Percentiles rank a stretch among this genome's conserved stretches.
Conservation (phyloP, 228 moss, liverwort and hornwort genomes). For the Sphagnum fallax region DNA sequence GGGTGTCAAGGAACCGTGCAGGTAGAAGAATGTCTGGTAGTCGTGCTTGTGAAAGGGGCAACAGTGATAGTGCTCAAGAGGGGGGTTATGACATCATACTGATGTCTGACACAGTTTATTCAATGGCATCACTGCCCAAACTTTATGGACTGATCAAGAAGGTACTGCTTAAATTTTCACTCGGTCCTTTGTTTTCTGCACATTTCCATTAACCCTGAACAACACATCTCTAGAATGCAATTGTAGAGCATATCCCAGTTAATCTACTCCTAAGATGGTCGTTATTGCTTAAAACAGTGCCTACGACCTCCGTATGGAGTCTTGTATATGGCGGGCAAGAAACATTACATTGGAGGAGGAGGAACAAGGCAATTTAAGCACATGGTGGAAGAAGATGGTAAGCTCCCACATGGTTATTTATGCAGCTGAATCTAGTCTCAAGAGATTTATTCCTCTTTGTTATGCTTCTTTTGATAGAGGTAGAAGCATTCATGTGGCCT, state of each 20-base stretch:
- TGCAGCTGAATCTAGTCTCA: no score
- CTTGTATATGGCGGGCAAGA: slow-evolving; percentile 90
- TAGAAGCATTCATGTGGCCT: no score
- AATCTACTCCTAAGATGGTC: no score
- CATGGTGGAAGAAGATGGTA: slow-evolving; percentile 85
- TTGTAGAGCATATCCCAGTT: no score
- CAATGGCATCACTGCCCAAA: slow-evolving; percentile 73
- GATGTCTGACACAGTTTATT: slow-evolving; percentile 96
- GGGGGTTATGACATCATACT: slow-evolving; percentile 93
- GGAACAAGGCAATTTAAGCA: slow-evolving; percentile 85
- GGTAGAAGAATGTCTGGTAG: slow-evolving; percentile 61
- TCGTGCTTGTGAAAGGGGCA: slow-evolving; percentile 79
- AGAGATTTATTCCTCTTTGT: no score
- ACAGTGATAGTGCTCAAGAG: slow-evolving; percentile 59
- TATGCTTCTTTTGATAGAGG: no score
- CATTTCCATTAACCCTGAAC: no score
- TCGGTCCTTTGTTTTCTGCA: background rate
- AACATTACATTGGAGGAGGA: slow-evolving; percentile 91
- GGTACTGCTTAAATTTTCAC: slow-evolving; percentile 19
- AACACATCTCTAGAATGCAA: no score
- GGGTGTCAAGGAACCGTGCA: slow-evolving; percentile 36
- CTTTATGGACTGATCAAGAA: slow-evolving; percentile 87
- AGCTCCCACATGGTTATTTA: background rate
- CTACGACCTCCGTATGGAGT: slow-evolving; percentile 91
- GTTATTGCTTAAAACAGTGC: slow-evolving; percentile 39